Evolutionary conservation across 2,329 filamentous ascomycete genomes (phyloP).

Genomic region (Aspergillus brasiliensis): DNA sequence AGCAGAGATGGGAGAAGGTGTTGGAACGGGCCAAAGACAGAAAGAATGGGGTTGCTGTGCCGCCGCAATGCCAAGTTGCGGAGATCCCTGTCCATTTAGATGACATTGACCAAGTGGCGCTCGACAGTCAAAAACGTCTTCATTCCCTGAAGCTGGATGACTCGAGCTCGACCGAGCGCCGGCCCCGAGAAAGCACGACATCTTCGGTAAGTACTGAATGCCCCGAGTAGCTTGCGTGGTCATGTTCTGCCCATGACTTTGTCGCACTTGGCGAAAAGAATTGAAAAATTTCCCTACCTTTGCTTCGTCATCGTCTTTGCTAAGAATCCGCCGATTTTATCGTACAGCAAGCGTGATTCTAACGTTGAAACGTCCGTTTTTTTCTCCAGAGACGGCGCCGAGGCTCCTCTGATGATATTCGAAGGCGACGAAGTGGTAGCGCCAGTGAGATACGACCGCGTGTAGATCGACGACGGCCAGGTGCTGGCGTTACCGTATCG

Average conservation of each 20-base stretch:
- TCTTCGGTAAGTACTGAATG: conserved; percentile 34
- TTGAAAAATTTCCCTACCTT: conserved; percentile 9
- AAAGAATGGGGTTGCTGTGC: conserved; percentile 52
- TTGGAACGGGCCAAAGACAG: conserved; percentile 75
- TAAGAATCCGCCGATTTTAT: conserved; percentile 40
- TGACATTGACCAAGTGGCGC: conserved; percentile 75
- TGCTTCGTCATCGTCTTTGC: conserved; percentile 38
- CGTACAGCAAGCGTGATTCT: conserved; percentile 51
- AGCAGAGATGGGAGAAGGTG: conserved; percentile 87
- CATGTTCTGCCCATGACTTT: conserved; percentile 25
- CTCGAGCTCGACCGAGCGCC: conserved; percentile 55
- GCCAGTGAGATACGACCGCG: conserved; percentile 45
- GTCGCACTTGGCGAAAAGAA: conserved; percentile 18
- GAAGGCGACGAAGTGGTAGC: conserved; percentile 45
- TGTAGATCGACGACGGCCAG: conserved; percentile 42
- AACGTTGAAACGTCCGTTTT: conserved; percentile 48
- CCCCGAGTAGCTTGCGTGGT: conserved; percentile 28
- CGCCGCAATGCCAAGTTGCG: conserved; percentile 40
- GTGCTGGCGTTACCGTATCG: conserved; percentile 37
- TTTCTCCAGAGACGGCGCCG: conserved; percentile 51
- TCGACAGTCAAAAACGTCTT: conserved; percentile 82
- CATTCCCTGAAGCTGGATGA: conserved; percentile 89
- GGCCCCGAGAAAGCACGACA: conserved; percentile 45
- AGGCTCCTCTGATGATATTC: conserved; percentile 43
- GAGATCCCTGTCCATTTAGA: conserved; percentile 56